Percentiles rank a stretch among this genome's conserved stretches.
phyloP scores from a whole-genome alignment of 75 land plant genomes.

The Pseudotsuga menziesii region DNA sequence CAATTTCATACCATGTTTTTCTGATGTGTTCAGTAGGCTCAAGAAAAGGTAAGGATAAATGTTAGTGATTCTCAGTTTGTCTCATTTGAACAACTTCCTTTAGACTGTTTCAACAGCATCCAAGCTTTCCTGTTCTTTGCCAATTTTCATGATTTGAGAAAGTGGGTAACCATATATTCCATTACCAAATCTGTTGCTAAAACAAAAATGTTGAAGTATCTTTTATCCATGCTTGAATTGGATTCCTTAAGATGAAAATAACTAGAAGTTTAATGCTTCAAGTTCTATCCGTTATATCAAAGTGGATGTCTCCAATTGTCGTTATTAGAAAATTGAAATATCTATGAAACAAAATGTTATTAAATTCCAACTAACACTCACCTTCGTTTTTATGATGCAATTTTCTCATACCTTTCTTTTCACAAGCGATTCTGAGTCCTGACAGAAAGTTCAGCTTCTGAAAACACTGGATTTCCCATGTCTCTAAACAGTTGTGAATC shows the following conservation, averaged over 20 bases:
- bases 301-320: too few relatives aligned
- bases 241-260: not conserved
- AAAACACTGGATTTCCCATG: not conserved
- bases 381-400: too few relatives aligned
- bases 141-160: not conserved
- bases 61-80: too few relatives aligned
- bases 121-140: not conserved
- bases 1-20: too few relatives aligned
- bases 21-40: too few relatives aligned
- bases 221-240: not conserved
- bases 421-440: not conserved
- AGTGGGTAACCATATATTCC: not conserved
- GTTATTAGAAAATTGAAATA: not conserved
- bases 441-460: not conserved
- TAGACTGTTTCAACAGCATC: not conserved
- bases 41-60: too few relatives aligned
- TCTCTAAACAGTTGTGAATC: not conserved
- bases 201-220: not conserved
- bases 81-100: not conserved
- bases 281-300: too few relatives aligned
- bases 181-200: not conserved
- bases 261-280: not conserved
- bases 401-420: not conserved
- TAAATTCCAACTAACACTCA: too few relatives aligned
- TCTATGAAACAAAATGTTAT: not conserved